These are phyloP conservation scores for Atalantia buxifolia DNA, from an alignment of 345 rosid genomes.

Conservation along the genomic window DNA sequence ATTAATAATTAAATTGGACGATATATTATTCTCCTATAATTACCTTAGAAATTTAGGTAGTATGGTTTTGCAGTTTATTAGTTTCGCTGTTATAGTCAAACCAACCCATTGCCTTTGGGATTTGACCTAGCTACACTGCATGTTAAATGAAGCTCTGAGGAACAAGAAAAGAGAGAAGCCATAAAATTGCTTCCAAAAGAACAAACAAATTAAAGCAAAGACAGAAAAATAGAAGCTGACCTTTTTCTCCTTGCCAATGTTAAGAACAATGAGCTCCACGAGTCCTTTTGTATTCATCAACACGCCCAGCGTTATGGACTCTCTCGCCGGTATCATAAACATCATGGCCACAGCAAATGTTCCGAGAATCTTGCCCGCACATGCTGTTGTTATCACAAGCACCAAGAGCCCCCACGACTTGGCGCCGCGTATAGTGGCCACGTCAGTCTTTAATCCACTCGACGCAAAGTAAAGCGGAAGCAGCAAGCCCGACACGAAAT, in stretches of 20 bases:
- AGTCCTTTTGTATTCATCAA: slow-evolving; percentile 93
- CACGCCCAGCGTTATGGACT: slow-evolving; percentile 69
- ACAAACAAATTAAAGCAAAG: not conserved
- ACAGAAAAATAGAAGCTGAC: slow-evolving; percentile 23
- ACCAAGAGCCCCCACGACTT: slow-evolving; percentile 67
- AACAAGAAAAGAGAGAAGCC: not conserved
- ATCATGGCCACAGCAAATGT: slow-evolving; percentile 68
- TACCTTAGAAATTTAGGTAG: not conserved
- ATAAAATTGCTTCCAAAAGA: not conserved
- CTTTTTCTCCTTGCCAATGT: slow-evolving; percentile 85
- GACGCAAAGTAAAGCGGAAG: slow-evolving; percentile 91
- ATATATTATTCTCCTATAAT: no score
- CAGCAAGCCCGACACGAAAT: slow-evolving; percentile 74
- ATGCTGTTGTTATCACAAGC: slow-evolving; percentile 67
- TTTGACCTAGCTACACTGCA: no score
- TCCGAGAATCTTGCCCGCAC: slow-evolving; percentile 73
- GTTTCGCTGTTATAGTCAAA: not conserved
- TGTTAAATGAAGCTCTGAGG: not conserved
- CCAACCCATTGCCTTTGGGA: no score
- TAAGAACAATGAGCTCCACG: slow-evolving; percentile 92
- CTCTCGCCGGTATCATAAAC: slow-evolving; percentile 65
- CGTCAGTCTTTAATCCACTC: slow-evolving; percentile 78
- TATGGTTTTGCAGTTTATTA: not conserved
- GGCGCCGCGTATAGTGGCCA: slow-evolving; percentile 53
- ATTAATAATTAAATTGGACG: no score